Percentiles rank a stretch among this genome's conserved stretches.
These are phyloP conservation scores for Mycocentrospora acerina DNA, from an alignment of 2,329 filamentous ascomycete genomes.

Conservation along the genomic window DNA sequence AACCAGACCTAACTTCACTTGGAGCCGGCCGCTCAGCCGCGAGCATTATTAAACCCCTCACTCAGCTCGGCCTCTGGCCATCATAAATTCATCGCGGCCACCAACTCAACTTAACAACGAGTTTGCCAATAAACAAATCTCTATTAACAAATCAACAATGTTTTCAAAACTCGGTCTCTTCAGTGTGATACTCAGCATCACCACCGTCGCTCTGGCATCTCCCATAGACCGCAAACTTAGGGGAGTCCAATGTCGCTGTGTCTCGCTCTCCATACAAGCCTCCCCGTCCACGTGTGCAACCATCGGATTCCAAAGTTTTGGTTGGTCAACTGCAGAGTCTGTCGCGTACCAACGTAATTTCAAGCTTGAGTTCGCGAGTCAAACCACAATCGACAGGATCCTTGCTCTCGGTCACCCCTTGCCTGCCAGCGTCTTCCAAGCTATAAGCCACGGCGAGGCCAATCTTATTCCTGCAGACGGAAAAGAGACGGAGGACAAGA, in stretches of 20 bases:
- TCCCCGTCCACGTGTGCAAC: slow-evolving; percentile 22
- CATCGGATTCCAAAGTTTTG: slow-evolving; percentile 20
- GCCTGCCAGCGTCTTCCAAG: slow-evolving; percentile 19
- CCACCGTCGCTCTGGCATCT: slow-evolving; percentile 8
- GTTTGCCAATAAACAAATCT: too few species aligned
- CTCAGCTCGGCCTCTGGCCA: too few species aligned
- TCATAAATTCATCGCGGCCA: too few species aligned
- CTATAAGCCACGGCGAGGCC: slow-evolving; percentile 13
- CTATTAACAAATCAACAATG: slow-evolving; percentile 3
- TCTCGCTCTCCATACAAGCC: slow-evolving; percentile 22
- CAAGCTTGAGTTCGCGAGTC: slow-evolving; percentile 26
- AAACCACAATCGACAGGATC: slow-evolving; percentile 19
- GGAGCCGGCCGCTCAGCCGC: too few species aligned
- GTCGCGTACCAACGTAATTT: slow-evolving; percentile 24
- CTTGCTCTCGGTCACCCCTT: slow-evolving; percentile 20
- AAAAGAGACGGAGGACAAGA: slow-evolving; percentile 17
- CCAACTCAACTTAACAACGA: too few species aligned
- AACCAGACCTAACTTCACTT: too few species aligned
- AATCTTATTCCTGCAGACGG: slow-evolving; percentile 1
- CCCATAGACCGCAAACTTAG: slow-evolving; percentile 16
- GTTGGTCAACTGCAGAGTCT: slow-evolving; percentile 25
- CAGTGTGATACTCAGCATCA: slow-evolving; percentile 6
- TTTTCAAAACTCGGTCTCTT: slow-evolving; percentile 3
- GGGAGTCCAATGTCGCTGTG: slow-evolving; percentile 28
- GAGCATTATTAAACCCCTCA: too few species aligned